Evolutionary conservation across 2,329 filamentous ascomycete genomes (phyloP).

Genomic region (Dendrostoma leiphaemia): DNA sequence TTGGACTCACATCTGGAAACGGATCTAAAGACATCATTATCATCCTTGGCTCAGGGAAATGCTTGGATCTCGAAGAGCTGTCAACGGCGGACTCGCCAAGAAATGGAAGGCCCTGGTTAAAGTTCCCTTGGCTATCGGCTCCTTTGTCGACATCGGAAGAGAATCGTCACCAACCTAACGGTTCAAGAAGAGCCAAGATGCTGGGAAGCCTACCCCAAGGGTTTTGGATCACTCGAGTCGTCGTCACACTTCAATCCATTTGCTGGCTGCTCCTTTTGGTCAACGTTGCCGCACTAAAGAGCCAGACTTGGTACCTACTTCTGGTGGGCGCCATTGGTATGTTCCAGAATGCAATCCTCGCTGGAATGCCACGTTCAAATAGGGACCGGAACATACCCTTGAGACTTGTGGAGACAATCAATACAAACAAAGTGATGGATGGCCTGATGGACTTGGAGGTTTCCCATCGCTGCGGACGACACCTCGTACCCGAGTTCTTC

Average conservation of each 20-base stretch:
- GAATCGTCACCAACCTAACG: not conserved
- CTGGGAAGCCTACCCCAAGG: slow-evolving; percentile 9
- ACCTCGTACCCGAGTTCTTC: slow-evolving; percentile 12
- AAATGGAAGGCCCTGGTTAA: slow-evolving; percentile 9
- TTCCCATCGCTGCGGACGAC: not conserved
- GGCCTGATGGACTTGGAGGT: slow-evolving; percentile 16
- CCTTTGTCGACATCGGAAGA: too few relatives aligned
- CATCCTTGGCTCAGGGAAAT: slow-evolving; percentile 30
- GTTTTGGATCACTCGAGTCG: slow-evolving; percentile 18
- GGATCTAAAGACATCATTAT: slow-evolving; percentile 39
- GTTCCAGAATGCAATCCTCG: slow-evolving; percentile 37
- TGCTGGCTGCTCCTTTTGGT: slow-evolving; percentile 41
- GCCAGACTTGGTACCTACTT: slow-evolving; percentile 39
- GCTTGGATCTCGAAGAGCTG: slow-evolving; percentile 41
- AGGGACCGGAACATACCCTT: slow-evolving; percentile 15
- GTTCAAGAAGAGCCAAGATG: not conserved
- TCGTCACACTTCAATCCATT: not conserved
- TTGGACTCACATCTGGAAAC: slow-evolving; percentile 39
- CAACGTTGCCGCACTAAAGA: slow-evolving; percentile 33
- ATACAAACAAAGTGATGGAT: slow-evolving; percentile 14
- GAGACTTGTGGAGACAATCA: slow-evolving; percentile 1
- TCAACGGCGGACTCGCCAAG: slow-evolving; percentile 21
- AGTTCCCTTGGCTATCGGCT: not conserved
- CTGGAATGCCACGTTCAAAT: slow-evolving; percentile 28
- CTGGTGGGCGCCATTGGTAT: slow-evolving; percentile 38